A percentile compares a stretch with the other conserved stretches of the same genome.
Evolutionary conservation across 2,329 filamentous ascomycete genomes (phyloP).

Genomic region (Botrytis fragariae): DNA sequence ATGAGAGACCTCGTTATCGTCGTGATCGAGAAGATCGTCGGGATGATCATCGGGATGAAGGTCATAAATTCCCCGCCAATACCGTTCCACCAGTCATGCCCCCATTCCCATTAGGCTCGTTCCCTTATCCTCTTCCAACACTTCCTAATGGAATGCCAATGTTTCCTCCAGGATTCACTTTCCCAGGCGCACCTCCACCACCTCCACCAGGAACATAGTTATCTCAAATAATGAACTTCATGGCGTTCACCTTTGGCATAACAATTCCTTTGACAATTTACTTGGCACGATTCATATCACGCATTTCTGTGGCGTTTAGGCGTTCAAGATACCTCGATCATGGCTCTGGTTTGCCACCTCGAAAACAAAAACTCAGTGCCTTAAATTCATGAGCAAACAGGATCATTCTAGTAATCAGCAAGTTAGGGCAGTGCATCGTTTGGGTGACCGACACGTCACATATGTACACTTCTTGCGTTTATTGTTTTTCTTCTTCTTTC

Average conservation of each 20-base stretch:
- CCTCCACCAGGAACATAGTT: constrained; percentile 32
- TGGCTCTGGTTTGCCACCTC: constrained; percentile 5
- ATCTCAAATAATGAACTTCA: constrained; percentile 18
- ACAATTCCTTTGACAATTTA: not conserved
- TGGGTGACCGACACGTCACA: not conserved
- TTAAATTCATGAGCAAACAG: constrained; percentile 15
- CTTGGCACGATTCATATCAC: constrained; percentile 1
- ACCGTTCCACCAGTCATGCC: constrained; percentile 32
- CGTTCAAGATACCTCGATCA: constrained; percentile 17
- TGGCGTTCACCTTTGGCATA: not conserved
- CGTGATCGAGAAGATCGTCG: constrained; percentile 25
- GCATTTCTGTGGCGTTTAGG: constrained; percentile 20
- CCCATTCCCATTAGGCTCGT: constrained; percentile 25
- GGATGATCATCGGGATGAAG: constrained; percentile 24
- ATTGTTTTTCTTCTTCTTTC: not conserved
- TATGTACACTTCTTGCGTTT: not conserved
- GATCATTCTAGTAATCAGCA: constrained; percentile 14
- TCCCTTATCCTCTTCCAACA: constrained; percentile 45
- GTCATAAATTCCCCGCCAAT: constrained; percentile 24
- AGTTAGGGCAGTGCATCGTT: not conserved
- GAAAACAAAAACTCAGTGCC: not conserved
- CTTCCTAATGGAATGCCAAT: constrained; percentile 51
- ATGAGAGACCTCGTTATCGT: constrained; percentile 31
- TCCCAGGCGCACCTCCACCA: constrained; percentile 33
- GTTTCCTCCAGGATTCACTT: constrained; percentile 48